Evolutionary conservation across 768 basidiomycete species (phyloP), one percentile per base, ranked within the genome.

Genomic region (Boletus sensibilis): DNA sequence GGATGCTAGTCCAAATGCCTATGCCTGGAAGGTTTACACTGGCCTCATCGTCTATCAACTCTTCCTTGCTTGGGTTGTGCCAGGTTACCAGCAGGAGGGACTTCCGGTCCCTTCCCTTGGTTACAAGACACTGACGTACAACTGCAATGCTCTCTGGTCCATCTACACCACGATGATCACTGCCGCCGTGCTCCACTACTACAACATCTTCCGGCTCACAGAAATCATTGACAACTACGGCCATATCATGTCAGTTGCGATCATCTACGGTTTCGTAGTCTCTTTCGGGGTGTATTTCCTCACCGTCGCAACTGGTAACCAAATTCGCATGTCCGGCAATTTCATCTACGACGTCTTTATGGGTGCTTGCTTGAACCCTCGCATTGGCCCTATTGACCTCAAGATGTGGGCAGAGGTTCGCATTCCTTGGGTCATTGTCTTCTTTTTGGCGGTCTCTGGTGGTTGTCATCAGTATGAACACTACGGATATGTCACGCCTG

Each of bases 331-430:
- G 90, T 93, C 90, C n/a, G 94, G 92, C 43, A 95, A 84, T 76
- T 84, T 90, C 74, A 80, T 95, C 64, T 99, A 98, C 69, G 94
- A 97, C 63, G 87, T 93, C 57, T 97, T 95, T 75, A 97, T 98
- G 95, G 96, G 96, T 43, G 94, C 94, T 39, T 82, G 82, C 50
- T 79, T 99, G 60, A 99, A 98, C 75, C 97, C 97, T 8, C 86
- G 96, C 56, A 81, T 99, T 58, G 94, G 94, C 8, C 78, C 81
- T 20, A 82, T 99, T 59, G 96, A 98, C 73, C 76, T 99, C 67
- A 99, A 99, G 75, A 98, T 98, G 95, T 99, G 93, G 87, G 92
- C 92, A 5, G 94, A 97, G 68, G 92, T 98, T 56, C 86, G 97
- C 48, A 90, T 99, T 62, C 94, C 95, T 5, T 99, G 97, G 97